Percentiles rank a stretch among this genome's conserved stretches.
Conservation (phyloP, 495 filamentous ascomycete genomes). For the Penicillium maclennaniae region DNA sequence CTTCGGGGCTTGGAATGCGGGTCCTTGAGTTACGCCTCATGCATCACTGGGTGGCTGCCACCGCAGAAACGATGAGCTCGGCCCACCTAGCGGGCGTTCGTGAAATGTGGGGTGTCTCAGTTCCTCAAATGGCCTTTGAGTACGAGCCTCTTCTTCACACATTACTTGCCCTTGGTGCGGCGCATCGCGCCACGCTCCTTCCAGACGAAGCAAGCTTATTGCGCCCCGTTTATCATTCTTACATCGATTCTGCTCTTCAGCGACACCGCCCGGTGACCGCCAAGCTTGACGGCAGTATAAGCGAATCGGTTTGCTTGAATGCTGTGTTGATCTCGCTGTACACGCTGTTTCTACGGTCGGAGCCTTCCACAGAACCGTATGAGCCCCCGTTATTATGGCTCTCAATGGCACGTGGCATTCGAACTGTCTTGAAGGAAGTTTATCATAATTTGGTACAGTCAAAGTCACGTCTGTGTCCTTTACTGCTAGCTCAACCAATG, state of each 20-base stretch:
- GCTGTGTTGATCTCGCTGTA: constrained; percentile 19
- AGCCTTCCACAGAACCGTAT: constrained; percentile 12
- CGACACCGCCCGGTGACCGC: constrained; percentile 16
- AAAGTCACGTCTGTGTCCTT: constrained; percentile 12
- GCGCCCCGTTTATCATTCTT: constrained; percentile 19
- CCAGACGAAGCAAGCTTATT: constrained; percentile 14
- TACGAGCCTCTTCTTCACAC: constrained; percentile 25
- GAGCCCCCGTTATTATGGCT: constrained; percentile 21
- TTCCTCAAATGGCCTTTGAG: constrained; percentile 24
- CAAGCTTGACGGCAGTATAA: constrained; percentile 6
- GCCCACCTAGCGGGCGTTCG: constrained; percentile 11
- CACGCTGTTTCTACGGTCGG: constrained; percentile 18
- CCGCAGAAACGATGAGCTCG: constrained; percentile 20
- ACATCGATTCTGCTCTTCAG: constrained; percentile 18
- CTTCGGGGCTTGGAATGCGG: constrained; percentile 10
- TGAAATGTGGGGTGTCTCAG: constrained; percentile 18
- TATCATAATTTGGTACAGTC: constrained; percentile 8
- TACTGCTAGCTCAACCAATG: constrained; percentile 12
- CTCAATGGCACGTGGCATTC: constrained; percentile 18
- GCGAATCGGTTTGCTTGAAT: constrained; percentile 17
- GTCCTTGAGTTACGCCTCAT: constrained; percentile 21
- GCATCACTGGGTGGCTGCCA: constrained; percentile 21
- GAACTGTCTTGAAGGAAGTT: constrained; percentile 12
- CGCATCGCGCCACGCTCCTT: constrained; percentile 16
- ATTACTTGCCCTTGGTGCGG: constrained; percentile 20